A percentile compares a stretch with the other conserved stretches of the same genome.
Conservation (phyloP, 257 asterid species). For the Primulina eburnea region DNA sequence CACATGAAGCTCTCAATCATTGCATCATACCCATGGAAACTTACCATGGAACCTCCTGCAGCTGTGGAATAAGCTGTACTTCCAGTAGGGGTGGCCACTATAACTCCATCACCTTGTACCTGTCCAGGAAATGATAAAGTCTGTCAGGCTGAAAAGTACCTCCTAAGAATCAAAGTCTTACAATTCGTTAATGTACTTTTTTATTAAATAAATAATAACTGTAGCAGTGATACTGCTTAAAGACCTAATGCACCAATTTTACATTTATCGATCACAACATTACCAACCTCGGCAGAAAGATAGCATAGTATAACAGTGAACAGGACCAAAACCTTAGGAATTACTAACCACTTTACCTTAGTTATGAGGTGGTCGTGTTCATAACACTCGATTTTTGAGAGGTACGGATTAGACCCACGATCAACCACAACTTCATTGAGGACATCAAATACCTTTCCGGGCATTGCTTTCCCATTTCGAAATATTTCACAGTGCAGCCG, state of each 20-base stretch:
- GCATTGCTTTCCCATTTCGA: conserved; percentile 85
- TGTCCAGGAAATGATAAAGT: conserved; percentile 30
- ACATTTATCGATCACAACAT: neutral
- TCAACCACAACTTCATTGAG: conserved; percentile 94
- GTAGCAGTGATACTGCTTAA: neutral
- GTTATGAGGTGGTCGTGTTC: conserved; percentile 98
- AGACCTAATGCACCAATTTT: neutral
- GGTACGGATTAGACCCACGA: conserved; percentile 99
- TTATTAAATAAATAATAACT: too few species aligned
- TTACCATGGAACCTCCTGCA: conserved; percentile 99
- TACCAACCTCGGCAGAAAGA: conserved; percentile 2
- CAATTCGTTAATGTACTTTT: neutral
- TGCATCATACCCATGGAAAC: conserved; percentile 22
- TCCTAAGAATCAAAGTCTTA: neutral
- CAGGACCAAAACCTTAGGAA: conserved; percentile 1
- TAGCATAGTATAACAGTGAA: neutral
- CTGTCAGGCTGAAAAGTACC: conserved; percentile 19
- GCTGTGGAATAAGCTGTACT: conserved; percentile 99
- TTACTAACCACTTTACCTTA: conserved; percentile 49
- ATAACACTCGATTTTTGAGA: conserved; percentile 90
- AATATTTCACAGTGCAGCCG: conserved; percentile 93
- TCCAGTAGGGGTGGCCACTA: conserved; percentile 98
- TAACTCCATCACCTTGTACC: conserved; percentile 99
- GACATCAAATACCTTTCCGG: conserved; percentile 91
- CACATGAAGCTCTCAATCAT: conserved; percentile 8